phyloP scores from a whole-genome alignment of 116 monocot genomes.

The Phalaenopsis hybrid region DNA sequence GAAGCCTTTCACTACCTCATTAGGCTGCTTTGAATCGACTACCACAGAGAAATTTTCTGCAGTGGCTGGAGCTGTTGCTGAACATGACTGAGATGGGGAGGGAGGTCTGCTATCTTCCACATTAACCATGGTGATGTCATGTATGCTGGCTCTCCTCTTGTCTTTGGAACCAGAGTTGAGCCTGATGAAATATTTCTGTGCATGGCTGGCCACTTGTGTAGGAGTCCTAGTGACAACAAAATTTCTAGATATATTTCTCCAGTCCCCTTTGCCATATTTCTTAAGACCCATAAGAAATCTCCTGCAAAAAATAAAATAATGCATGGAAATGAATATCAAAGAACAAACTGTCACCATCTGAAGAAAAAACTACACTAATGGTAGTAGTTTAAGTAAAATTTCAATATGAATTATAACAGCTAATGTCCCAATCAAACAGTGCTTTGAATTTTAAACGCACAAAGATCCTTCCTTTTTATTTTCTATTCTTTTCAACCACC shows the following conservation, averaged over 20 bases:
- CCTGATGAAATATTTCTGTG: conserved; percentile 83
- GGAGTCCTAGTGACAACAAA: conserved; percentile 61
- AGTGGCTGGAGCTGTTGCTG: conserved; percentile 7
- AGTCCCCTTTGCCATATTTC: conserved; percentile 77
- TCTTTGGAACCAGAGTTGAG: conserved; percentile 71
- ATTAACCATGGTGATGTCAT: conserved; percentile 72
- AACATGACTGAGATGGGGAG: conserved; percentile 25
- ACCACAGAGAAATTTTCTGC: conserved; percentile 16
- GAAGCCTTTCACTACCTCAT: conserved; percentile 15
- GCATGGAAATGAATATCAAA: background rate
- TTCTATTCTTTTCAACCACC: too few relatives aligned
- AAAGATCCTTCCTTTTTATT: background rate
- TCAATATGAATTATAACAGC: background rate
- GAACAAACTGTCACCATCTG: background rate
- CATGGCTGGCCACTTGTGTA: conserved; percentile 85
- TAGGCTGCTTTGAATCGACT: conserved; percentile 25
- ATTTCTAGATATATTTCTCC: conserved; percentile 77
- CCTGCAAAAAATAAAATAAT: conserved; percentile 27
- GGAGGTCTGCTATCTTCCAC: conserved; percentile 31
- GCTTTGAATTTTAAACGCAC: background rate
- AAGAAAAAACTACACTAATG: background rate
- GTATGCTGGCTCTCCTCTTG: conserved; percentile 82
- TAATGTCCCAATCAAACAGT: conserved; percentile 2
- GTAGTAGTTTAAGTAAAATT: too few relatives aligned
- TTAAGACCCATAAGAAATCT: conserved; percentile 68